A percentile compares a stretch with the other conserved stretches of the same genome.
Evolutionary conservation across 2,329 filamentous ascomycete genomes (phyloP).

Genomic region (Rachicladosporium sp.): DNA sequence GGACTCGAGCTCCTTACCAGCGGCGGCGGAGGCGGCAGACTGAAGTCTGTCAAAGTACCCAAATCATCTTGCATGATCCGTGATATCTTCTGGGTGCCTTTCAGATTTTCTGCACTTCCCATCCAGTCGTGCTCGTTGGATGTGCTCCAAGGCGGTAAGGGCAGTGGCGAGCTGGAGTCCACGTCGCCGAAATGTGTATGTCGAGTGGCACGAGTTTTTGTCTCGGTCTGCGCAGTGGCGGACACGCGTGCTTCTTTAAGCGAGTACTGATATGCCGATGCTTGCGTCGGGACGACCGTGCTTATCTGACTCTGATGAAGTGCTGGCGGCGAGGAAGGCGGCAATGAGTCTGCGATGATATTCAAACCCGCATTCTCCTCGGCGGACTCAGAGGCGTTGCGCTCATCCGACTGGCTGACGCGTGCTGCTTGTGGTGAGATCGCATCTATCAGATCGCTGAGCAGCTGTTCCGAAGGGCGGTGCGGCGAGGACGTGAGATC

Average conservation of each 20-base stretch:
- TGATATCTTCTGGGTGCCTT: too few species aligned
- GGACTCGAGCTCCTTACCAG: constrained; percentile 8
- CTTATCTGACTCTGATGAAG: constrained; percentile 11
- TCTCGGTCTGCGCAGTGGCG: too few species aligned
- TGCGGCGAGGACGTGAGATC: neutral
- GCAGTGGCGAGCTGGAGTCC: constrained; percentile 10
- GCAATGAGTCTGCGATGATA: neutral
- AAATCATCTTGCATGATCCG: neutral
- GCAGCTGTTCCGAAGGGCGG: constrained; percentile 3
- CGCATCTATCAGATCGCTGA: neutral
- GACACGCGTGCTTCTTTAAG: too few species aligned
- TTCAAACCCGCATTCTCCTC: too few species aligned
- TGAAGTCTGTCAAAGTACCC: constrained; percentile 10
- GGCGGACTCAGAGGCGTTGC: neutral
- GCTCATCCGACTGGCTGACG: neutral
- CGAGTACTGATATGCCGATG: constrained; percentile 1
- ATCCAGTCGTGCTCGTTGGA: constrained; percentile 2
- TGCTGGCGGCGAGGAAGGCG: constrained; percentile 10
- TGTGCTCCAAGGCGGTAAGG: constrained; percentile 11
- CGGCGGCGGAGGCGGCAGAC: constrained; percentile 12
- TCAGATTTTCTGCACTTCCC: neutral
- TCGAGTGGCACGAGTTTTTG: too few species aligned
- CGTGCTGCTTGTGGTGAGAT: too few species aligned
- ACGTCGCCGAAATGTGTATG: too few species aligned
- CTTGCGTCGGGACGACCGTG: constrained; percentile 11